phyloP scores from a whole-genome alignment of 805 yeast genomes.

The Metschnikowia picachoensis region DNA sequence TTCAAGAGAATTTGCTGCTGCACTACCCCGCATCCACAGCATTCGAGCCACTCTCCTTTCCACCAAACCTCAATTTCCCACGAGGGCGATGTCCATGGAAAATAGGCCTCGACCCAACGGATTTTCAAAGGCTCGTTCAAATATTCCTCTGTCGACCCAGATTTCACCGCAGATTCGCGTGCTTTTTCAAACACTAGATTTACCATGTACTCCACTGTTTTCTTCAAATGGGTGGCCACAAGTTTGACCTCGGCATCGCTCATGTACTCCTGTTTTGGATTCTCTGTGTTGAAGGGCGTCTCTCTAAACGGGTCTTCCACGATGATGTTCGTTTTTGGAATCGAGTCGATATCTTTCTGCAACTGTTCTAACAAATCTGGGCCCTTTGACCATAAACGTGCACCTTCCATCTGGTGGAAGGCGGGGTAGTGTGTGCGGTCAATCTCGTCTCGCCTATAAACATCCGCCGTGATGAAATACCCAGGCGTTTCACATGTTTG shows the following conservation, averaged over 20 bases:
- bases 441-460: constrained; percentile 90
- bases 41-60: constrained; percentile 97
- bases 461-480: constrained; percentile 91
- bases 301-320: constrained; percentile 66
- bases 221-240: constrained; percentile 73
- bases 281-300: constrained; percentile 49
- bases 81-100: constrained; percentile 98
- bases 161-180: constrained; percentile 52
- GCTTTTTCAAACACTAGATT: constrained; percentile 78
- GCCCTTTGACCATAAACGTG: constrained; percentile 70
- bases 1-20: constrained; percentile 70
- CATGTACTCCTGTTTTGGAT: constrained; percentile 83
- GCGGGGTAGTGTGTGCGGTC: constrained; percentile 96
- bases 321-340: constrained; percentile 65
- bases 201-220: constrained; percentile 80
- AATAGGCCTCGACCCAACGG: constrained; percentile 92
- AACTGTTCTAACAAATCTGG: constrained; percentile 40
- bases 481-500: constrained; percentile 67
- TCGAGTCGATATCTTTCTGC: constrained; percentile 51
- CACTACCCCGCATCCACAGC: constrained; percentile 94
- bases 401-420: constrained; percentile 98
- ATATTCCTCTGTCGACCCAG: constrained; percentile 57
- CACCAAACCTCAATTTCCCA: constrained; percentile 99
- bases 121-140: constrained; percentile 73
- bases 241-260: constrained; percentile 63